Base-by-base conservation (phyloP, 1,284 basidiomycete species). In the Marasmius fiardii region DNA sequence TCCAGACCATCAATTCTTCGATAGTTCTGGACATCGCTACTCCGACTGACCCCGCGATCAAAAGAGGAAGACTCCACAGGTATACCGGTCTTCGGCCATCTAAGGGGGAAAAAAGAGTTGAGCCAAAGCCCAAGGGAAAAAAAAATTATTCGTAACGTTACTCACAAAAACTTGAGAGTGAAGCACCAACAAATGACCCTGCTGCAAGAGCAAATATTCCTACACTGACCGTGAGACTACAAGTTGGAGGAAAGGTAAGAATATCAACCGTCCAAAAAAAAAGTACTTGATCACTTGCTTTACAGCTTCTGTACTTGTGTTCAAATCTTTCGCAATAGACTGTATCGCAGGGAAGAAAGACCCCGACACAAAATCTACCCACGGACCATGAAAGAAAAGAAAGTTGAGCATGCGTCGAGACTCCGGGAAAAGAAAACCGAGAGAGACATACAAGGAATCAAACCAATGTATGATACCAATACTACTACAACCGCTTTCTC, bases 281-380 rank as follows among this genome's bases (percentile, higher is more conserved):
- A n/a, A n/a, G n/a, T n/a, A n/a, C n/a, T n/a, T n/a, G n/a, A n/a
- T n/a, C 24, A n/a, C 10, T 21, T 39, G 82, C 78, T 81, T 84
- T 59, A 90, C 76, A 28, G 85, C 67, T 3, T 76, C 62, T 0
- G 75, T 75, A 0, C 82, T 81, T 0, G 85, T 79, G 33, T 78
- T 56, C 5, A 90, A 70, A 55, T 90, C 87, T 20, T 70, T 66
- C 0, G 84, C 79, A 60, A 91, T 83, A 54, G 84, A 75, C 0
- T 85, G 84, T 44, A 91, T 87, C 0, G 81, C 79, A 0, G 88
- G 88, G 2, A 88, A 74, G 68, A 90, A 88, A 1, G 83, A 80
- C 6, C 83, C 82, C 1, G 83, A 78, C 0, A 87, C 80, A 64
- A 90, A 83, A 28, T 86, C 86, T 90, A 39, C 26, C 6, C 1